Evolutionary conservation across 2,329 filamentous ascomycete genomes (phyloP), one percentile per base, ranked within the genome.

Genomic region (Hypoxylon sp.): DNA sequence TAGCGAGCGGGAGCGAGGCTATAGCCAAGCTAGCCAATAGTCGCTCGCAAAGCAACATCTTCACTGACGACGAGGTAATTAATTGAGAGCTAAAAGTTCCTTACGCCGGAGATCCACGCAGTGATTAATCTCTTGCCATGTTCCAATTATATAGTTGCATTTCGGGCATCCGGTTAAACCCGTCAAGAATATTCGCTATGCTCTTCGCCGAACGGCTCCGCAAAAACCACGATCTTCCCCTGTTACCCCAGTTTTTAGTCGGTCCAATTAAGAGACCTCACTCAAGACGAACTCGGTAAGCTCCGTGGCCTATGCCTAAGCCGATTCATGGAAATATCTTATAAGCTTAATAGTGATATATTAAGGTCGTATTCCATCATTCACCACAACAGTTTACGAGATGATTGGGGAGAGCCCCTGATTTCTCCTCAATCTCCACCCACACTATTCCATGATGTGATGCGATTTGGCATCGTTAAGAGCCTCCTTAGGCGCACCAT

Each of bases 161-260:
- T 51, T 58, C 50, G 65, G 59, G 17, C 29, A 19, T 44, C 59
- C 66, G 69, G 63, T 42, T 64, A 69, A 62, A 63, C 35, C 64
- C 33, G 19, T 35, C 42, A 33, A 47, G 17, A 42, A 22, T 13
- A 50, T 31, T 71, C 69, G 66, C 69, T 69, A 35, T 69, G 33
- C 39, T 64, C 58, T 71, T 58, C 63, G 57, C 69, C 69, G 69
- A 66, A 58, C 39, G 37, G 52, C 66, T 67, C 60, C 62, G 62
- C 62, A 52, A 44, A 44, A 69, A 59, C 19, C 55, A 57, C 66
- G 59, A 62, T 64, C 62, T 47, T 22, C 51, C 51, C 50, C 64
- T 68, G 59, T 9, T 67, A 71, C 63, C 69, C 69, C 69, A 59
- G 66, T 19, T 67, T 66, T 69, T 67, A 71, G 63, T 69, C 69